Percentiles rank a stretch among this genome's conserved stretches.
Evolutionary conservation across 768 basidiomycete species (phyloP).

Genomic region (Leccinum ochraceum): DNA sequence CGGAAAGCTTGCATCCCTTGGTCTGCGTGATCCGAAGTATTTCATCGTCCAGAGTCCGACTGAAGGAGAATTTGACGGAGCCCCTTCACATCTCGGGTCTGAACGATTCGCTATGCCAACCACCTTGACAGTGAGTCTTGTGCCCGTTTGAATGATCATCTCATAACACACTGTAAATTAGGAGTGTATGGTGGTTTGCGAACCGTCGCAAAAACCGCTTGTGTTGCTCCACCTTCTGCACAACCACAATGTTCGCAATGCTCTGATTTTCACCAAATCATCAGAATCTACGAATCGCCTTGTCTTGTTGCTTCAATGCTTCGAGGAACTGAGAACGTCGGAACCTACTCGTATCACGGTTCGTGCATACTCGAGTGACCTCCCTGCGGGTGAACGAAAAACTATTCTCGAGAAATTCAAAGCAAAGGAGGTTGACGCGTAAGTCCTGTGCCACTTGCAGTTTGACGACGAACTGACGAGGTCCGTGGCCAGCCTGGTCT

Average conservation of each 20-base stretch:
- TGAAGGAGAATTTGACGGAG: slow-evolving; percentile 36
- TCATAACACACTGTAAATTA: slow-evolving; percentile 31
- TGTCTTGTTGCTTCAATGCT: slow-evolving; percentile 78
- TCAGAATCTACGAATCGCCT: slow-evolving; percentile 88
- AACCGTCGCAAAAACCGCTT: slow-evolving; percentile 81
- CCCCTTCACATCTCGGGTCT: slow-evolving; percentile 56
- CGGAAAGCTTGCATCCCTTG: slow-evolving; percentile 83
- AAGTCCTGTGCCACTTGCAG: slow-evolving; percentile 27
- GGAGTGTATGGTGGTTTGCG: slow-evolving; percentile 88
- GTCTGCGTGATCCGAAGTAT: slow-evolving; percentile 80
- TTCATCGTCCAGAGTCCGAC: slow-evolving; percentile 71
- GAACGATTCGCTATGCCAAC: slow-evolving; percentile 83
- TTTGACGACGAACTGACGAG: slow-evolving; percentile 5
- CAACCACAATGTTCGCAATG: slow-evolving; percentile 57
- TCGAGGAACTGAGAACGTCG: slow-evolving; percentile 52
- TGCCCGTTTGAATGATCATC: neutral
- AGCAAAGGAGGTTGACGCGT: slow-evolving; percentile 82
- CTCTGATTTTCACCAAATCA: slow-evolving; percentile 95
- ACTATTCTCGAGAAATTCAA: slow-evolving; percentile 79
- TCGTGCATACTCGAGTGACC: slow-evolving; percentile 86
- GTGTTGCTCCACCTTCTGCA: slow-evolving; percentile 87
- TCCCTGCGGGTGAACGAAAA: slow-evolving; percentile 71
- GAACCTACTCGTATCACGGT: slow-evolving; percentile 41
- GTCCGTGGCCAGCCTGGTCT: slow-evolving; percentile 69
- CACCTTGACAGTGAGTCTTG: slow-evolving; percentile 60